Evolutionary conservation across 2,329 filamentous ascomycete species (phyloP).

Genomic region (Hymenoscyphus linearis): DNA sequence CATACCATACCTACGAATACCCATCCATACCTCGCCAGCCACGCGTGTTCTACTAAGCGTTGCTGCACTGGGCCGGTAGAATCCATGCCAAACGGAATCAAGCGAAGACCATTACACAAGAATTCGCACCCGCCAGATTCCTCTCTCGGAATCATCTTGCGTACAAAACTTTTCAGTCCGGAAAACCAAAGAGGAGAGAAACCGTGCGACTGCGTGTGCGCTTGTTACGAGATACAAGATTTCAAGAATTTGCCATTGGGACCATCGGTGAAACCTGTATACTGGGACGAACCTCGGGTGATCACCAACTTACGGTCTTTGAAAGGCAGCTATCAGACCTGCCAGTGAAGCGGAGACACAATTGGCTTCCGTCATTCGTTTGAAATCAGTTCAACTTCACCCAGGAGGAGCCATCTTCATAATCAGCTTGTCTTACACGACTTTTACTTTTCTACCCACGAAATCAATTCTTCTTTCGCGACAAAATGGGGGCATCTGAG

Average conservation of each 20-base stretch:
- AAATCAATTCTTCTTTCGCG: constrained; percentile 1
- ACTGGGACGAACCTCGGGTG: constrained; percentile 12
- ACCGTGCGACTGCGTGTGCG: constrained; percentile 9
- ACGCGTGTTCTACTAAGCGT: constrained; percentile 15
- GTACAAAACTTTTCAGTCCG: constrained; percentile 14
- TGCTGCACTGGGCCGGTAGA: constrained; percentile 21
- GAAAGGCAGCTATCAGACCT: constrained; percentile 14
- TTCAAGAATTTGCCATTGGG: constrained; percentile 14
- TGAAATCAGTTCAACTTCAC: constrained; percentile 13
- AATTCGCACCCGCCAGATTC: constrained; percentile 13
- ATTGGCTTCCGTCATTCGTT: constrained; percentile 26
- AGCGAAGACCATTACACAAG: constrained; percentile 17
- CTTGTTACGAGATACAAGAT: constrained; percentile 14
- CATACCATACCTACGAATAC: neutral
- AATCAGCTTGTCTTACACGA: constrained; percentile 15
- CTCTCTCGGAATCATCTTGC: constrained; percentile 9
- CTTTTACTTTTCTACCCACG: constrained; percentile 6
- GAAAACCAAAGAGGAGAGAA: constrained; percentile 15
- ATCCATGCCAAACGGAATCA: constrained; percentile 25
- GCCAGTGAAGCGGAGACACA: constrained; percentile 16
- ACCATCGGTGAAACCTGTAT: constrained; percentile 16
- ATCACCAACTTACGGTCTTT: constrained; percentile 14
- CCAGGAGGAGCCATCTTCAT: constrained; percentile 1
- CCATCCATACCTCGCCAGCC: constrained; percentile 11
- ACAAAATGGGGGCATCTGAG: constrained; percentile 22